Evolutionary conservation across 2,329 filamentous ascomycete genomes (phyloP), one percentile per base, ranked within the genome.

Genomic region (Fusarium oligoseptatum): DNA sequence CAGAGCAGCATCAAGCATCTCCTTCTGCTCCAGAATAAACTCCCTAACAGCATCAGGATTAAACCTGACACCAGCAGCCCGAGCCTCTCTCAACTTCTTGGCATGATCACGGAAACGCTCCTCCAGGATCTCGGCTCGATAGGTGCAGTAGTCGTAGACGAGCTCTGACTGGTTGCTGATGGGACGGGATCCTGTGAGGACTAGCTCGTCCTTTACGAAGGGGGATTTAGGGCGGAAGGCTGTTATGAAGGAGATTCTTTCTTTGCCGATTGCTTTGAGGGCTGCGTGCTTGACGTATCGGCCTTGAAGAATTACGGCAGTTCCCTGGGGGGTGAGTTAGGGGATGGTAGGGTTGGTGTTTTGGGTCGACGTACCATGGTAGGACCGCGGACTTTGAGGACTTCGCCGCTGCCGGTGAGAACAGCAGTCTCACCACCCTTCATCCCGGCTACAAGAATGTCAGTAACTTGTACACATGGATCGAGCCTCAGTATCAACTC

Each of bases 201-300:
- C 88, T 1, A 88, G 89, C 75, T 92, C 90, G 76, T 93, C 92
- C 17, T 85, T 86, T 48, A 89, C 77, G 22, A 82, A 83, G 2
- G 90, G 84, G 24, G 85, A 87, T 61, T 86, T 87, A 2, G 91
- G 90, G 11, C 92, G 87, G 83, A 92, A 92, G 5, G 89, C 90
- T 0, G 91, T 93, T 60, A 93, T 90, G 83, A 91, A 90, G 50
- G 86, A 89, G 81, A 93, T 92, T 37, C 91, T 88, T 80, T 93
- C 91, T 27, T 86, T 86, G 6, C 85, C 89, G 2, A 90, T 81
- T 11, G 90, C 88, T 14, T 87, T 87, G 20, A 92, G 84, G 2
- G 91, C 92, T 68, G 89, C 87, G 79, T 93, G 91, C 72, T 90
- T 87, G 70, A 93, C 91, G 81, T 93, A 92, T 24, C 91, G 86